Conservation (phyloP, 352 stramenopile species). For the Blastocystis sp. region DNA sequence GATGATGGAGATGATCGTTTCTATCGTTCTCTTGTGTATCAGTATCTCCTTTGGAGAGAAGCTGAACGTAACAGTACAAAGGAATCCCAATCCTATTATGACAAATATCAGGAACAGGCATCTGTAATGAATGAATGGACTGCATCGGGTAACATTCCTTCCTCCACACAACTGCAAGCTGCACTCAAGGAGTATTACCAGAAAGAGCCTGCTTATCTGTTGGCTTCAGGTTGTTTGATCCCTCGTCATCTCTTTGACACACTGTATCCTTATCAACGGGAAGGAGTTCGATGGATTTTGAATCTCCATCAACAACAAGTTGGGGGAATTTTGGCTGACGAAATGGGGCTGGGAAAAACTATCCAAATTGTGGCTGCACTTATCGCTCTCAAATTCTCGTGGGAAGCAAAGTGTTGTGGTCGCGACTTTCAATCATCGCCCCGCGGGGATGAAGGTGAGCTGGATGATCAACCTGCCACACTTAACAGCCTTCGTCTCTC, state of each 20-base stretch:
- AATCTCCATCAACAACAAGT: conserved; percentile 86
- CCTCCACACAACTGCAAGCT: neutral
- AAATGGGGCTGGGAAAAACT: conserved; percentile 93
- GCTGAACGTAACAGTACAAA: neutral
- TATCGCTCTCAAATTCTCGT: conserved; percentile 65
- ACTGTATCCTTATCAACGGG: conserved; percentile 85
- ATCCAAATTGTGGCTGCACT: conserved; percentile 77
- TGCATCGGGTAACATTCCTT: neutral
- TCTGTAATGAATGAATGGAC: neutral
- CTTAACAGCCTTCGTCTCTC: neutral
- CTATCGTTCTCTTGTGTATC: neutral
- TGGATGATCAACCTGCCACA: neutral
- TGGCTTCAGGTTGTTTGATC: neutral
- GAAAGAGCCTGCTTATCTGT: neutral
- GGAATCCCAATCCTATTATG: neutral
- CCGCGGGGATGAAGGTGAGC: neutral
- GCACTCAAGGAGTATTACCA: neutral
- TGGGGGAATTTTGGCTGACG: conserved; percentile 89
- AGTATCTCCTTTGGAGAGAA: neutral
- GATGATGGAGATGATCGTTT: conserved; percentile 36
- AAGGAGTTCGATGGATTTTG: conserved; percentile 90
- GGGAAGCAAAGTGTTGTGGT: neutral
- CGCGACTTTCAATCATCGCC: neutral
- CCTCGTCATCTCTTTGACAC: conserved; percentile 34
- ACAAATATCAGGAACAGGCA: neutral